These are phyloP conservation scores for Arabidopsis hybrid DNA, from an alignment of 441 rosid species.

Conservation along the genomic window DNA sequence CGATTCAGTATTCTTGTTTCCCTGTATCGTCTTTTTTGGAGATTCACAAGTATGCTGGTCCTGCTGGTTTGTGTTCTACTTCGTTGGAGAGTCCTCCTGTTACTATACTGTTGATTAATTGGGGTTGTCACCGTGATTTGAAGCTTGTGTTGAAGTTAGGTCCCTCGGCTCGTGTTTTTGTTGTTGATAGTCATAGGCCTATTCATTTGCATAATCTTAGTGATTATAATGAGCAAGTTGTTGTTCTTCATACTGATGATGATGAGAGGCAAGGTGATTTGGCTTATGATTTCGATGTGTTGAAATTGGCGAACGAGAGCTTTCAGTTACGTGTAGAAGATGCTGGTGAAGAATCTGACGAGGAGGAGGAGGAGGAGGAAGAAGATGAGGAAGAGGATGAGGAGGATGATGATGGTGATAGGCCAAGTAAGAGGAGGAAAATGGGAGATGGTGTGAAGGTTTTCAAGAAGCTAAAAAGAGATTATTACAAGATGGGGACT, in stretches of 20 bases:
- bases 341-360: slow-evolving; percentile 45
- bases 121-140: slow-evolving; percentile 97
- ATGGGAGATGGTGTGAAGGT: slow-evolving; percentile 61
- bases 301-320: slow-evolving; percentile 74
- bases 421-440: slow-evolving; percentile 66
- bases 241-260: slow-evolving; percentile 81
- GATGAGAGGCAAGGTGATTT: slow-evolving; percentile 88
- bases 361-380: slow-evolving; percentile 52
- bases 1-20: slow-evolving; percentile 86
- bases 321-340: slow-evolving; percentile 44
- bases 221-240: slow-evolving; percentile 71
- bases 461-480: slow-evolving; percentile 73
- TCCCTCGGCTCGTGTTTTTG: slow-evolving; percentile 68
- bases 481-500: slow-evolving; percentile 83
- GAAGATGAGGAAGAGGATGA: slow-evolving; percentile 35
- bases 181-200: slow-evolving; percentile 91
- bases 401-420: slow-evolving; percentile 51
- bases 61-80: slow-evolving; percentile 58
- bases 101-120: slow-evolving; percentile 72
- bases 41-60: slow-evolving; percentile 70
- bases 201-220: slow-evolving; percentile 90
- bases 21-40: slow-evolving; percentile 92
- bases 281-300: slow-evolving; percentile 79
- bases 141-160: slow-evolving; percentile 62
- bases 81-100: slow-evolving; percentile 58